Base-by-base conservation (phyloP, 139 green algal species). In the Zygnema cylindricum region DNA sequence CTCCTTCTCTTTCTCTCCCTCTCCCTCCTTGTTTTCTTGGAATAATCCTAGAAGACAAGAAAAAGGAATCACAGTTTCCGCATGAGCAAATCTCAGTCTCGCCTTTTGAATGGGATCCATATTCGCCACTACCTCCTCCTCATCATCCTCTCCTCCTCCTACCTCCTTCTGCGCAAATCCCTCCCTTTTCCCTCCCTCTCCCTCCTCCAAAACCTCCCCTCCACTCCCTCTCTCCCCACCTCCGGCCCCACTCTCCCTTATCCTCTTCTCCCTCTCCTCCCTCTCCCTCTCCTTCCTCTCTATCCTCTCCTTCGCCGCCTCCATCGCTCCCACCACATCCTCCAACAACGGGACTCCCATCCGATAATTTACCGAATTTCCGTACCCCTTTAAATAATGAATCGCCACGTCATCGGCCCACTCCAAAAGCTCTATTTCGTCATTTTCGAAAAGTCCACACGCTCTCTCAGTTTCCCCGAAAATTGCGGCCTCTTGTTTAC, bases 51-150 rank as follows among this genome's bases (percentile, higher is more conserved):
- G 69, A 49, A 89, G 55, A 38, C 86, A 91, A 32, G 40, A 16
- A n/a, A 91, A 69, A 0, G 86, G 86, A n/a, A 91, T 89, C 25
- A 91, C 43, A n/a, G 86, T 91, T 43, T 91, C 86, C 32, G 86
- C 86, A 86, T 91, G 86, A 1, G 82, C 86, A 90, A 90, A 91
- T 33, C 82, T 77, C 55, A 91, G 40, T 2, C 30, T 22, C 23
- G 81, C 81, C 39, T 69, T 25, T 43, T 86, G 36, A 43, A 36
- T 42, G 36, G 63, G 32, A 36, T 38, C 55, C 23, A 55, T 55
- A 35, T 85, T 55, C 77, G 38, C 21, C 77, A 55, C 32, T n/a
- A 55, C 23, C 76, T 85, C 77, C 76, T 69, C 77, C 36, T 54
- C 77, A 35, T 21, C 69, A 73, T 79, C 38, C 3, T 3, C 38